Evolutionary conservation across 345 rosid genomes (phyloP), one percentile per base, ranked within the genome.

Genomic region (Conringia planisiliqua): DNA sequence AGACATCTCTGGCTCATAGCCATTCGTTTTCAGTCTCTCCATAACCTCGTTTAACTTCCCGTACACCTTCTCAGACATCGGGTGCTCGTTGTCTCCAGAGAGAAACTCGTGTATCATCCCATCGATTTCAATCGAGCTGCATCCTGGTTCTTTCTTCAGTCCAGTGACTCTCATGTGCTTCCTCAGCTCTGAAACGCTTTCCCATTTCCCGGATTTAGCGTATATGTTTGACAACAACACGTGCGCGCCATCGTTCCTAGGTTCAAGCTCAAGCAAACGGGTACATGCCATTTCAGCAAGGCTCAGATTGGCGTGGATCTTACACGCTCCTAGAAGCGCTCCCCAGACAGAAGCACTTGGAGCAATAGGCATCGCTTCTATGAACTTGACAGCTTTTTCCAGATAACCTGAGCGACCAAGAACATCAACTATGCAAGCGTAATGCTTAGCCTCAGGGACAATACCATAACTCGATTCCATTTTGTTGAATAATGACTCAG

Each of bases 311-410:
- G 83, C 86, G 30, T 87, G 87, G 78, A 86, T 80, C 79, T 78
- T 86, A 67, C 94, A 90, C 18, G 92, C 92, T 39, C 97, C 90
- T 24, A 90, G 91, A 10, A 86, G 72, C 6, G 94, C 91, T 24
- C 92, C 92, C 90, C 92, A 87, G 5, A 85, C 85, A 33, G 91
- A 82, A 35, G 82, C 71, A 40, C 81, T 81, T 9, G 92, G 88
- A 38, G 22, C 59, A 70, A 87, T 76, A 16, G 91, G 89, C 89
- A 90, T 90, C 65, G 79, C 81, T 71, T 83, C 82, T 26, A 86
- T 86, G 24, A 90, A 73, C 52, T 85, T 78, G 60, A 82, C 62
- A 70, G 94, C 97, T 81, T 88, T 92, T 57, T 83, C 85, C 3
- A 90, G 57, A 76, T 61, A 77, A 55, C 94, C 97, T 0, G 90